Evolutionary conservation across 176 grass and related monocot species (phyloP).

Genomic region (Juncus effusus): DNA sequence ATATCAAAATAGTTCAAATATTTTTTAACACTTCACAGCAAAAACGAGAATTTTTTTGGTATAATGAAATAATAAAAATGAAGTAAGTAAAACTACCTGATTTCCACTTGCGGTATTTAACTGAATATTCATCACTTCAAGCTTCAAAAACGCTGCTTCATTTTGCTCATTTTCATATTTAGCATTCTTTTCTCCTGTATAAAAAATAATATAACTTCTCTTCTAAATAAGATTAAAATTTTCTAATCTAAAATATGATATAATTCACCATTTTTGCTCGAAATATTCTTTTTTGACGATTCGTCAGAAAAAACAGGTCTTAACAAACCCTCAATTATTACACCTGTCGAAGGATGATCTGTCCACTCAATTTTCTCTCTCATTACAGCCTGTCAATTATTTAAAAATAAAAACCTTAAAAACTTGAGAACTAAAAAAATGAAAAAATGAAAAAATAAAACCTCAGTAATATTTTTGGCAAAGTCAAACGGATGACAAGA

Average conservation of each 20-base stretch:
- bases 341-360: constrained; percentile 70
- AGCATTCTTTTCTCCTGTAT: constrained; percentile 35
- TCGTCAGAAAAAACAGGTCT: constrained; percentile 79
- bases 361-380: constrained; percentile 74
- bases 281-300: constrained; percentile 46
- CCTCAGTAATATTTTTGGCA: constrained; percentile 74
- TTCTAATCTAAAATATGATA: background rate
- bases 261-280: constrained; percentile 30
- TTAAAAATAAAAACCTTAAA: background rate
- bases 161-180: constrained; percentile 40
- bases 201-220: constrained; percentile 6
- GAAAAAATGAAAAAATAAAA: constrained; percentile 13
- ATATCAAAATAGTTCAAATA: constrained; percentile 4
- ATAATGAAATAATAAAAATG: background rate
- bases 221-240: background rate
- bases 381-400: constrained; percentile 34
- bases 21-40: no score
- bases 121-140: constrained; percentile 81
- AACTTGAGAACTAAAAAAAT: background rate
- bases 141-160: constrained; percentile 66
- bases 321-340: constrained; percentile 71
- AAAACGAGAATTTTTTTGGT: no score
- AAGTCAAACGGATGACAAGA: constrained; percentile 74
- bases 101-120: constrained; percentile 83
- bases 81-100: constrained; percentile 35